Percentiles rank a stretch among this genome's conserved stretches.
Conservation (phyloP, 225 moss, liverwort and hornwort genomes). For the Climacium dendroides region DNA sequence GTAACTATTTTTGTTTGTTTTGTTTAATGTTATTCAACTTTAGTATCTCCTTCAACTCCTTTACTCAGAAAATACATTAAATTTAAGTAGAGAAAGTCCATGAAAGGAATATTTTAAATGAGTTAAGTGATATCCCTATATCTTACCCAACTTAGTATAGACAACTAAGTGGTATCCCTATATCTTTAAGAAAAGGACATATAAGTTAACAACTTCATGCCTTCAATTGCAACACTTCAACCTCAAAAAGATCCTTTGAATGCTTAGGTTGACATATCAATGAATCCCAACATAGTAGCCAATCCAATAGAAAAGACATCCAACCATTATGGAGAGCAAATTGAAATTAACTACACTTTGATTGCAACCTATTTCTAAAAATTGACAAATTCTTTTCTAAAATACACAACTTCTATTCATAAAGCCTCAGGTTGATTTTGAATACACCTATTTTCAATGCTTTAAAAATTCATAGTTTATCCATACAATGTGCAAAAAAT, state of each 20-base stretch:
- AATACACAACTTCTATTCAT: not conserved
- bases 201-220: no score
- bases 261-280: not conserved
- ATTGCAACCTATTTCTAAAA: not conserved
- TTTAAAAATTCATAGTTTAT: not conserved
- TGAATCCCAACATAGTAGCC: not conserved
- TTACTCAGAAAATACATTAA: no score
- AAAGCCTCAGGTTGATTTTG: rapidly evolving
- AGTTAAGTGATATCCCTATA: no score
- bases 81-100: no score
- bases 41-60: no score
- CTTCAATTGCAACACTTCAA: not conserved
- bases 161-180: no score
- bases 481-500: not conserved
- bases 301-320: not conserved
- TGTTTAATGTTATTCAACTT: no score
- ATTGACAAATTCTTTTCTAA: not conserved
- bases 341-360: not conserved
- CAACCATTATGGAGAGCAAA: not conserved
- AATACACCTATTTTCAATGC: not conserved
- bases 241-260: not conserved
- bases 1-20: no score
- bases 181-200: no score
- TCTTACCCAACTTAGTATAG: no score
- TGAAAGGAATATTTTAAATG: no score